Conservation (phyloP, 257 asterid species). For the Vinca minor region DNA sequence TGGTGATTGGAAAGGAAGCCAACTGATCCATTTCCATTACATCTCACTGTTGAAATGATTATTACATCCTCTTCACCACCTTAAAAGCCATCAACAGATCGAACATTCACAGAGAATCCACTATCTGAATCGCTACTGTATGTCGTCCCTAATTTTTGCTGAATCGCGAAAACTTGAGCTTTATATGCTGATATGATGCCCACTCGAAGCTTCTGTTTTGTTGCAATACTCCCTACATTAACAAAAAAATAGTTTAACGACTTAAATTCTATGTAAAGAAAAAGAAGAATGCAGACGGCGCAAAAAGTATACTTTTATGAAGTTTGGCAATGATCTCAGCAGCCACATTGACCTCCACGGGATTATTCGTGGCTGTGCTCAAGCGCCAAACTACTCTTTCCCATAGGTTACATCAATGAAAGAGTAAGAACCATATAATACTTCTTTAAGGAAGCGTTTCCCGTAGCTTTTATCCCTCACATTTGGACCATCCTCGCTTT, state of each 20-base stretch:
- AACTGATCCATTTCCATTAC: constrained; percentile 52
- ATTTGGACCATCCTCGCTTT: constrained; percentile 43
- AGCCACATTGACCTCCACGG: constrained; percentile 43
- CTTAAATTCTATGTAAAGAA: too few relatives aligned
- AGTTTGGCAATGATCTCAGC: constrained; percentile 54
- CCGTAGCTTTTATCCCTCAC: constrained; percentile 31
- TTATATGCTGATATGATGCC: constrained; percentile 82
- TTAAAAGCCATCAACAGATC: constrained; percentile 78
- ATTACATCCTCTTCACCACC: constrained; percentile 84
- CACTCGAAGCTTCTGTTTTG: constrained; percentile 40
- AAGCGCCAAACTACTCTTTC: constrained; percentile 35
- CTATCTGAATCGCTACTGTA: constrained; percentile 43
- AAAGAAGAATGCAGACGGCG: not conserved
- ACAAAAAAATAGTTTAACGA: not conserved
- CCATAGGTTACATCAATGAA: constrained; percentile 51
- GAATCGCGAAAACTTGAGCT: constrained; percentile 60
- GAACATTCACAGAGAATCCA: constrained; percentile 52
- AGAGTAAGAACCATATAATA: constrained; percentile 51
- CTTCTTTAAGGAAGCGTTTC: constrained; percentile 35
- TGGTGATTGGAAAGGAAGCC: constrained; percentile 60
- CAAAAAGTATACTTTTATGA: constrained; percentile 28
- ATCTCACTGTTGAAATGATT: constrained; percentile 59
- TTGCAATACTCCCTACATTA: constrained; percentile 26
- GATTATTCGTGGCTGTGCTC: constrained; percentile 40
- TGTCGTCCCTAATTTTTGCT: constrained; percentile 36